Base-by-base conservation (phyloP, 345 rosid species). In the Populus euphratica region DNA sequence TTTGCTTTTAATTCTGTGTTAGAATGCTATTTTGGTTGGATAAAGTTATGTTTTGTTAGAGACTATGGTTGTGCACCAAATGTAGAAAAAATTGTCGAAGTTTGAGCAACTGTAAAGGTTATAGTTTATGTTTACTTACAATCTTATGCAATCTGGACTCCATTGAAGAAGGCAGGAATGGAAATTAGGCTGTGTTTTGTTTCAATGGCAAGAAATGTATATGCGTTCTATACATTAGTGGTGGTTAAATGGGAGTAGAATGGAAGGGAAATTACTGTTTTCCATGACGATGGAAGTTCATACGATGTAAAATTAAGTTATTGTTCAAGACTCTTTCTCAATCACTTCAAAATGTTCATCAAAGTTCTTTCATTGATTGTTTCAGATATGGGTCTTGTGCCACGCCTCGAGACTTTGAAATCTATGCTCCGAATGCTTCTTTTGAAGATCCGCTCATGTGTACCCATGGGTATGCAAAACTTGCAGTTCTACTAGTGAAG, bases 401-500 rank as follows among this genome's bases (percentile, higher is more conserved):
- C 66, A 87, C 88, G 33, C 29, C 97, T 11, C 73, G 18, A 0
- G 98, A 94, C 69, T 94, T 92, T 5, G 88, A 94, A 73, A 94
- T 94, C 76, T 94, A 94, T 77, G 92, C 91, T 20, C 87, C 79
- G 43, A 31, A 89, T 83, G 97, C 98, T 81, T 86, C 98, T 38
- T 94, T 92, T 83, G 97, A 94, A 82, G 98, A 94, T 73, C 97
- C 98, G n/a, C 90, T 94, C 38, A 94, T 92, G 86, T 85, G 88
- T 88, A 95, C 98, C 67, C 88, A 77, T 5, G 98, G 98, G 97
- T 94, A 82, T 35, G 89, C 78, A 2, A 8, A 29, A 31, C 29
- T 31, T 56, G 63, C 2, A 8, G 63, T 56, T 56, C 1, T 56
- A 23, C 63, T 9, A n/a, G 63, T 8, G 4, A 9, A 56, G 29